Evolutionary conservation across 768 basidiomycete species (phyloP).

Genomic region (Gymnopilus dilepis): DNA sequence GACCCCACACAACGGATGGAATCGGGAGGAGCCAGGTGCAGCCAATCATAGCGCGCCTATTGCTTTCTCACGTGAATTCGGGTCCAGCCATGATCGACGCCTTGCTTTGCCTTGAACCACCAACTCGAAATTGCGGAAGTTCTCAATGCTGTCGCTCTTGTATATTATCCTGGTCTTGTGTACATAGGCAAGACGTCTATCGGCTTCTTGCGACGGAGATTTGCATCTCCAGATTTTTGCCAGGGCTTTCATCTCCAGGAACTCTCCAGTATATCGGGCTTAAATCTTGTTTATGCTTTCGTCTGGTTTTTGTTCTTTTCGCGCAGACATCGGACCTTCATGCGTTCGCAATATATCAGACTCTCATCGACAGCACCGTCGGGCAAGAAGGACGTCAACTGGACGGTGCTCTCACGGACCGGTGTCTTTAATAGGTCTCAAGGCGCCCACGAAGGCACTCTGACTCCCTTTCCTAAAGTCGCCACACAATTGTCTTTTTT

Average conservation of each 20-base stretch:
- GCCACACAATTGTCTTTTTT: not conserved
- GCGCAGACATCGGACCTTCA: not conserved
- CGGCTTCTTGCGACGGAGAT: not conserved
- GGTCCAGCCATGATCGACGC: not conserved
- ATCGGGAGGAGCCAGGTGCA: slow-evolving; percentile 44
- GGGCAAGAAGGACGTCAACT: not conserved
- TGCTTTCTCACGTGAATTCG: slow-evolving; percentile 30
- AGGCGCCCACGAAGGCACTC: not conserved
- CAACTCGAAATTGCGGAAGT: too few relatives aligned
- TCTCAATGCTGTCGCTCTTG: too few relatives aligned
- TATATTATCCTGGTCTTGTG: too few relatives aligned
- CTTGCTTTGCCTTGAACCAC: not conserved
- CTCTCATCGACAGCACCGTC: not conserved
- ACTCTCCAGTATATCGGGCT: not conserved
- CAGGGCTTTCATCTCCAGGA: not conserved
- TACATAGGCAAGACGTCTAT: not conserved
- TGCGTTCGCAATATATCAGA: not conserved
- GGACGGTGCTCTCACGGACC: not conserved
- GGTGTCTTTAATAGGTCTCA: not conserved
- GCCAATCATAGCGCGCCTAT: slow-evolving; percentile 38
- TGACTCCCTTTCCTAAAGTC: not conserved
- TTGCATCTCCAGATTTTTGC: not conserved
- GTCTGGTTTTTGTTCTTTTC: not conserved
- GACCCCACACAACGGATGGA: slow-evolving; percentile 49
- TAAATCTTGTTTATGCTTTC: not conserved